Evolutionary conservation across 352 stramenopile genomes (phyloP).

Genomic region (Peronospora belbahrii): DNA sequence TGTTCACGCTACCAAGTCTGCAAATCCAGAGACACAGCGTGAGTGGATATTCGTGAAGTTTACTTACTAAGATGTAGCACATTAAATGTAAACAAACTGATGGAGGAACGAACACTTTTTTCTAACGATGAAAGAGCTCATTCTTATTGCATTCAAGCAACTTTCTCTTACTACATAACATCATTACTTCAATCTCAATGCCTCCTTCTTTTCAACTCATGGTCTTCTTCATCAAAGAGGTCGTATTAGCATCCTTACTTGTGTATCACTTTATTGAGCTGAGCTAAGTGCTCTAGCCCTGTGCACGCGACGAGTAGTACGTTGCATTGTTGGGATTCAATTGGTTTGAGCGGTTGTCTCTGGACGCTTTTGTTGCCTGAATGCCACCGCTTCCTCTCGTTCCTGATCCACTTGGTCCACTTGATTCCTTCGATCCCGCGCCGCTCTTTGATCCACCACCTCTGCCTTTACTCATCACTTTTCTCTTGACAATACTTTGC

Average conservation of each 20-base stretch:
- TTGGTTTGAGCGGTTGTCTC: conserved; percentile 31
- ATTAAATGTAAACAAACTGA: neutral
- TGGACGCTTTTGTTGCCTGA: conserved; percentile 15
- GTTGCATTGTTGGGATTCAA: conserved; percentile 35
- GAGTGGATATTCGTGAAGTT: neutral
- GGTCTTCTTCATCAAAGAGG: neutral
- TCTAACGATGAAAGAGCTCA: neutral
- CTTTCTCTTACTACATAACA: neutral
- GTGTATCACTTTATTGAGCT: neutral
- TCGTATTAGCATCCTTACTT: neutral
- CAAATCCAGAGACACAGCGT: neutral
- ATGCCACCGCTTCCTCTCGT: conserved; percentile 1
- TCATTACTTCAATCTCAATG: neutral
- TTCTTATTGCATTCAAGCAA: neutral
- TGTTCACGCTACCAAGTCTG: neutral
- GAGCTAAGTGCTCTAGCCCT: conserved; percentile 5
- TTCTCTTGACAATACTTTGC: neutral
- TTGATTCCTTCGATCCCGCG: conserved; percentile 2
- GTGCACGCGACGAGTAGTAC: conserved; percentile 23
- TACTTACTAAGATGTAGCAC: neutral
- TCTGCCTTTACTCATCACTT: conserved; percentile 12
- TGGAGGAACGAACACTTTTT: neutral
- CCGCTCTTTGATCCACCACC: conserved; percentile 11
- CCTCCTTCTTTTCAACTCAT: neutral
- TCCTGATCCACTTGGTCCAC: neutral